Percentiles rank a stretch among this genome's conserved stretches.
Conservation (phyloP, 2,329 filamentous ascomycete species). For the Thelonectria blattea region DNA sequence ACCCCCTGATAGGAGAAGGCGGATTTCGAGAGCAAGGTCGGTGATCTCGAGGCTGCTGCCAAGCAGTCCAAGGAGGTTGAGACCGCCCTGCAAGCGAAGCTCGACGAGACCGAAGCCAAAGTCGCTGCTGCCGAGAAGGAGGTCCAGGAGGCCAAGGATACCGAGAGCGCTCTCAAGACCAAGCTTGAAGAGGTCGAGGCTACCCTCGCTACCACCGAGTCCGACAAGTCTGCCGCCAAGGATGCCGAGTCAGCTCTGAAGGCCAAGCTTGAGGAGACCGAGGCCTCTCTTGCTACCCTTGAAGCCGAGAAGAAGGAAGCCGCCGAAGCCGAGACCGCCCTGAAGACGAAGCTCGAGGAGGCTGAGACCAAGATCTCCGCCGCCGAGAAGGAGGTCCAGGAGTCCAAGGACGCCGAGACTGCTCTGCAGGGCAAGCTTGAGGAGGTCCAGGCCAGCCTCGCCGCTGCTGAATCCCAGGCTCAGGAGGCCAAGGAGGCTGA, state of each 20-base stretch:
- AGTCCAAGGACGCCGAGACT: conserved; percentile 15
- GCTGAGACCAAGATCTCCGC: conserved; percentile 13
- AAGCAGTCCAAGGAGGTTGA: conserved; percentile 28
- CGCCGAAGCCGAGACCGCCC: conserved; percentile 28
- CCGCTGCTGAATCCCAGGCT: conserved; percentile 16
- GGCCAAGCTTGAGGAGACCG: conserved; percentile 30
- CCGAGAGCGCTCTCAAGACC: conserved; percentile 19
- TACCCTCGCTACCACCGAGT: conserved; percentile 25
- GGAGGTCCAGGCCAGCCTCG: conserved; percentile 14
- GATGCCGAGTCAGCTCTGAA: conserved; percentile 29
- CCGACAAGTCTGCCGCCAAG: conserved; percentile 22
- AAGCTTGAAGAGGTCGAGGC: conserved; percentile 23
- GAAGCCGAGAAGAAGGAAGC: conserved; percentile 23
- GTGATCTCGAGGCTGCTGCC: conserved; percentile 21
- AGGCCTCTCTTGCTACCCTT: conserved; percentile 21
- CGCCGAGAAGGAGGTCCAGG: conserved; percentile 14
- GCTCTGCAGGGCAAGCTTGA: conserved; percentile 20
- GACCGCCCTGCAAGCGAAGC: conserved; percentile 27
- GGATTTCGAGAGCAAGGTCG: conserved; percentile 23
- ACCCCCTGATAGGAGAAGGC: conserved; percentile 33
- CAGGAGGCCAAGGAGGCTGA: conserved; percentile 22
- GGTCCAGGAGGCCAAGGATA: conserved; percentile 13
- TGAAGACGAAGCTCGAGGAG: conserved; percentile 29
- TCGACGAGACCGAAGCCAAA: conserved; percentile 20
- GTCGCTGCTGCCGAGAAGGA: conserved; percentile 15